phyloP scores from a whole-genome alignment of 2,329 filamentous ascomycete species.

The Zopfia rhizophila region DNA sequence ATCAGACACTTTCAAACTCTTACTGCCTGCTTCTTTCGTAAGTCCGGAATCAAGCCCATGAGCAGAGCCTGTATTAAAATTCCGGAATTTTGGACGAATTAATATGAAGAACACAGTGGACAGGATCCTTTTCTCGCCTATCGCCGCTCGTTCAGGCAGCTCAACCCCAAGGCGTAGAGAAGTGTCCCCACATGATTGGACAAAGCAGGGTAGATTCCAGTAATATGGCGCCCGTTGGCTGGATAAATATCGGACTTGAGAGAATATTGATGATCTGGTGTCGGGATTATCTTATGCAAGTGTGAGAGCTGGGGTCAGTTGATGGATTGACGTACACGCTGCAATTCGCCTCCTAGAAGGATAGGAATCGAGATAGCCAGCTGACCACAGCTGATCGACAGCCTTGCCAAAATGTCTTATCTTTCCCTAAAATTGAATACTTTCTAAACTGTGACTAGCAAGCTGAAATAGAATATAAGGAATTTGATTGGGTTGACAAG shows the following conservation, averaged over 20 bases:
- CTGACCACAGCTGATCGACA: slow-evolving; percentile 25
- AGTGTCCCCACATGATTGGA: slow-evolving; percentile 9
- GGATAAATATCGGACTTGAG: slow-evolving; percentile 21
- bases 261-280: slow-evolving; percentile 11
- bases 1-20: too few relatives aligned
- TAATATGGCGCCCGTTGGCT: slow-evolving; percentile 15
- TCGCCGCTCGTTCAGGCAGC: slow-evolving; percentile 13
- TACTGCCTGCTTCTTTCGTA: too few relatives aligned
- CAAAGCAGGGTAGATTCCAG: neutral
- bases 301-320: slow-evolving; percentile 9
- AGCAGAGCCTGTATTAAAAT: too few relatives aligned
- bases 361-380: slow-evolving; percentile 8
- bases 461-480: neutral
- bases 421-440: slow-evolving; percentile 1
- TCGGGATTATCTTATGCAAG: slow-evolving; percentile 20
- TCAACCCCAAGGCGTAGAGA: neutral
- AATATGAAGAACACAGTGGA: slow-evolving; percentile 18
- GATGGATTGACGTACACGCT: slow-evolving; percentile 13
- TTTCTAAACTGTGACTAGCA: too few relatives aligned
- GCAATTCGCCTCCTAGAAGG: slow-evolving; percentile 12
- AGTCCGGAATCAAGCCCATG: too few relatives aligned
- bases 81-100: too few relatives aligned
- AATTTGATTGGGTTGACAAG: slow-evolving; percentile 2
- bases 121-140: slow-evolving; percentile 13
- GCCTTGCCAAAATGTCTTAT: slow-evolving; percentile 19